Evolutionary conservation across 2,329 filamentous ascomycete genomes (phyloP), one percentile per base, ranked within the genome.

Genomic region (Clonostachys chloroleuca): DNA sequence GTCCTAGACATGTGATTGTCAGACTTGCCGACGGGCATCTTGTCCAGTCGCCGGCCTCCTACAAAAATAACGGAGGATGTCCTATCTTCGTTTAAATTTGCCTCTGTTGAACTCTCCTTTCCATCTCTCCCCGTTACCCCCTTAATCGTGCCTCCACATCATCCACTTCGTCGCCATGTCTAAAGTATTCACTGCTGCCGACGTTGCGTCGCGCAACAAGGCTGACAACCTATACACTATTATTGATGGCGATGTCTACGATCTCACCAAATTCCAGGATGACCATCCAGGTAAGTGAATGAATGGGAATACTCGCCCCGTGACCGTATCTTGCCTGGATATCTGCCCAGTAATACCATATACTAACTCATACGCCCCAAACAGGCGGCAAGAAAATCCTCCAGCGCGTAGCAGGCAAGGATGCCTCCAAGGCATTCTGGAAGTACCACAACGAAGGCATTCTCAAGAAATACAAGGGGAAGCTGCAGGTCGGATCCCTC

Each of bases 201-300:
- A 96, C 65, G 92, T 99, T 53, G 85, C 92, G 64, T 83, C 87
- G 70, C 92, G 97, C 70, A 96, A 90, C 78, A 96, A 92, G 73
- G 69, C 85, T 42, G 83, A 90, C 62, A 86, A 85, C 64, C 77
- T 96, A 51, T 97, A 85, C 82, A 89, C 97, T 61, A 82, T 95
- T 54, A 84, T 97, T 56, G 92, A 97, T 56, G 87, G 92, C 59
- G 92, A 97, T 68, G 92, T 97, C 56, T 97, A 96, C 69, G 92
- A 99, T 64, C 66, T 97, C 59, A 95, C 91, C 58, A 91, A 84
- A 62, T 92, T 92, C 66, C 86, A 89, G 65, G 85, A 92, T 51
- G 87, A 92, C 55, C 88, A 92, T 66, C 89, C 88, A 65, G 90
- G 89, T 81, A 74, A 73, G 72, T 59, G 24, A 30, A 30, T 36